Evolutionary conservation across 1,139 yeast genomes (phyloP).

Genomic region (Taphrina communis): DNA sequence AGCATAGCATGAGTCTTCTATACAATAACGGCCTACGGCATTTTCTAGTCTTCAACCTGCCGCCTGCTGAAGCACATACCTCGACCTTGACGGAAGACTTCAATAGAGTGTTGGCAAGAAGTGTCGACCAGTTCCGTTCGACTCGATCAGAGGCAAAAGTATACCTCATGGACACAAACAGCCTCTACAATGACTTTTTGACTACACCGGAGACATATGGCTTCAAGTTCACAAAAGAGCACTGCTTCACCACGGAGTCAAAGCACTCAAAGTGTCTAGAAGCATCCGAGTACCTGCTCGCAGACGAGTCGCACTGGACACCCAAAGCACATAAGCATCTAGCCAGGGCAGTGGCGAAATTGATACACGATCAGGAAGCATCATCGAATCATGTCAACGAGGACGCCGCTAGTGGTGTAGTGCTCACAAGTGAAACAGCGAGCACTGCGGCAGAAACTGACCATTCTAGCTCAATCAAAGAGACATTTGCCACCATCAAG

Average conservation of each 20-base stretch:
- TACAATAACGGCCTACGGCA: conserved; percentile 9
- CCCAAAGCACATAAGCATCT: conserved; percentile 8
- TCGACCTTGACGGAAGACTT: conserved; percentile 1
- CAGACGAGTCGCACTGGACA: conserved; percentile 2
- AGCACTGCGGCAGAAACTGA: not conserved
- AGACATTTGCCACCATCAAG: not conserved
- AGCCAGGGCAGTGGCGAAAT: not conserved
- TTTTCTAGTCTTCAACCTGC: conserved; percentile 11
- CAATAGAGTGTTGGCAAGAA: not conserved
- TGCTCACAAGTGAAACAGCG: not conserved
- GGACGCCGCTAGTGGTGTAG: not conserved
- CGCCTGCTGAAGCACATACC: not conserved
- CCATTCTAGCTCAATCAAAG: not conserved
- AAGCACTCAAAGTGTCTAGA: not conserved
- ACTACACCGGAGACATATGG: not conserved
- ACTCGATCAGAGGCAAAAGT: not conserved
- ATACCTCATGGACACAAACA: not conserved
- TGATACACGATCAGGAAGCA: not conserved
- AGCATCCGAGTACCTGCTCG: not conserved
- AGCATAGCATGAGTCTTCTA: not conserved
- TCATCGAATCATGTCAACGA: not conserved
- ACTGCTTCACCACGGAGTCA: not conserved
- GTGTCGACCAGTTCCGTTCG: not conserved
- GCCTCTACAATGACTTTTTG: conserved; percentile 4
- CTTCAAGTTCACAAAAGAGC: not conserved